Evolutionary conservation across 257 asterid genomes (phyloP).

Genomic region (Anisodus acutangulus): DNA sequence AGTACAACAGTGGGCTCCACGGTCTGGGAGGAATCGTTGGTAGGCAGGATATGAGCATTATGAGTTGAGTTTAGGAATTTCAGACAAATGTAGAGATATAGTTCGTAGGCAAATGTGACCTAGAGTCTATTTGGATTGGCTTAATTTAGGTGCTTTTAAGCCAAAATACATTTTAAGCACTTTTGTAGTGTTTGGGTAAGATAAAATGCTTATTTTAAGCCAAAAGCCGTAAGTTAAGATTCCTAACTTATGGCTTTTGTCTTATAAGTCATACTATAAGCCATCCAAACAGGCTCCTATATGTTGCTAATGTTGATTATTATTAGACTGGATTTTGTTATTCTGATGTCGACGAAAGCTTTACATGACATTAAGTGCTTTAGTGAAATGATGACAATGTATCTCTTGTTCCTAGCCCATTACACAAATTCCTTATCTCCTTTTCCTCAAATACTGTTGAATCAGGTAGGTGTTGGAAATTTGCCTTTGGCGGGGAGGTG

Average conservation of each 20-base stretch:
- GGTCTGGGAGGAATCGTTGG: neutral
- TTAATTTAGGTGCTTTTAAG: no score
- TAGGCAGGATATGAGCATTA: neutral
- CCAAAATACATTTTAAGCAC: no score
- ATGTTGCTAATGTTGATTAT: neutral
- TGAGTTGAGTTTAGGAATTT: neutral
- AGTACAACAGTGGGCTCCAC: no score
- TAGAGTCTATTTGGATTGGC: neutral
- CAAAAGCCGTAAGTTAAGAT: no score
- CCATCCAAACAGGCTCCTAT: no score
- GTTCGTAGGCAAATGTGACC: neutral
- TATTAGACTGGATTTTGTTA: neutral
- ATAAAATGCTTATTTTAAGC: no score
- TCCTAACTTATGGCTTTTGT: no score
- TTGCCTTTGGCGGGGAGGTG: no score
- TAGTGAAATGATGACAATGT: neutral
- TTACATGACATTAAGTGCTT: slow-evolving; percentile 14
- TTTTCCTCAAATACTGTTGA: neutral
- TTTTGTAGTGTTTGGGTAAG: no score
- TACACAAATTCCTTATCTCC: neutral
- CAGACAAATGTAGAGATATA: neutral
- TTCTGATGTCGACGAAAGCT: neutral
- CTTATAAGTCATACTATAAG: no score
- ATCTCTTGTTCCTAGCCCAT: neutral
- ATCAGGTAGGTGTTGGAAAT: neutral